Evolutionary conservation across 257 asterid genomes (phyloP).

Genomic region (Solanum medicagineum): DNA sequence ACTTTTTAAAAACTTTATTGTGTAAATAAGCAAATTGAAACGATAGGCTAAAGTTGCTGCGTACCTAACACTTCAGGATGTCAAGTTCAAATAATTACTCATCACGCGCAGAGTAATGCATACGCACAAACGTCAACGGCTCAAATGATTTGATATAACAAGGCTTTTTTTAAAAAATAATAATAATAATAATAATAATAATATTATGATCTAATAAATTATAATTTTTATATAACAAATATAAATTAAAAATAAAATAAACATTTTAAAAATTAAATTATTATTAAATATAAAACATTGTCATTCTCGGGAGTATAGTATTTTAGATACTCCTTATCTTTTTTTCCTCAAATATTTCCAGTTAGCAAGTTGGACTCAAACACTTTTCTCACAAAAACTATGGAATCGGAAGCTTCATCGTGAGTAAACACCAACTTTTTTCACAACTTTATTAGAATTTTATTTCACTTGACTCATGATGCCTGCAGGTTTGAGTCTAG

Average conservation of each 20-base stretch:
- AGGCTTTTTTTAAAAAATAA: no score
- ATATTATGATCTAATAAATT: no score
- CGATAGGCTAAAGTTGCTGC: not conserved
- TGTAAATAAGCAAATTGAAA: not conserved
- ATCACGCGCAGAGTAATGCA: not conserved
- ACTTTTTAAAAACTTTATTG: not conserved
- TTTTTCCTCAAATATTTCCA: not conserved
- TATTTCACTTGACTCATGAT: not conserved
- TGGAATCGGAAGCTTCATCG: constrained; percentile 53
- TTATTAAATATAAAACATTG: no score
- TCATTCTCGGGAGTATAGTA: not conserved
- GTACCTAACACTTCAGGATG: not conserved
- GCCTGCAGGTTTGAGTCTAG: constrained; percentile 67
- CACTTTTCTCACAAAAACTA: constrained; percentile 1
- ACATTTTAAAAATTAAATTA: no score
- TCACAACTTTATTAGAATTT: not conserved
- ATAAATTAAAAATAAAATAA: no score
- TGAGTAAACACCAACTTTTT: constrained; percentile 10
- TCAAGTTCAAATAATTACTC: not conserved
- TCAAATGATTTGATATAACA: no score
- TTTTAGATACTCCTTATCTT: not conserved
- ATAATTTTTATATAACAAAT: no score
- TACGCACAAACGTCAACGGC: not conserved
- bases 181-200: no score
- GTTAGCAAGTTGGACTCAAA: not conserved